Conservation (phyloP, 441 rosid species). For the Erodium texanum region DNA sequence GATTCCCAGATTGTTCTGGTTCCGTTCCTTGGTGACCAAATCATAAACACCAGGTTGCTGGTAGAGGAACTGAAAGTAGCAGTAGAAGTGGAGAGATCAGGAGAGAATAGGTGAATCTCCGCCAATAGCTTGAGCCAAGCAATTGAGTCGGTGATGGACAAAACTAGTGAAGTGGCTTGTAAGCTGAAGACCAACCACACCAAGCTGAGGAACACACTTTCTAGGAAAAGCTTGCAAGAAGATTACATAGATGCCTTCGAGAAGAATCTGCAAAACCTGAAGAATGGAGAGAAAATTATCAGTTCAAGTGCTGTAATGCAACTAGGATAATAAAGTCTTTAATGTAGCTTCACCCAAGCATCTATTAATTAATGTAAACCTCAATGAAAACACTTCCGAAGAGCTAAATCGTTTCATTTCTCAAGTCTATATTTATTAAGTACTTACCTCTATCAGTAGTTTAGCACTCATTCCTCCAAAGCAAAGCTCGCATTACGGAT, state of each 20-base stretch:
- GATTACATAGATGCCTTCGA: slow-evolving; percentile 14
- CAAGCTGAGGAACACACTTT: slow-evolving; percentile 12
- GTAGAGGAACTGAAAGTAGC: slow-evolving; percentile 15
- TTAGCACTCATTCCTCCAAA: neutral
- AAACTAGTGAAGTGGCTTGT: slow-evolving; percentile 14
- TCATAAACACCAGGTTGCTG: neutral
- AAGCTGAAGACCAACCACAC: slow-evolving; percentile 12
- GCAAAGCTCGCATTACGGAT: neutral
- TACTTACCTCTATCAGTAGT: neutral
- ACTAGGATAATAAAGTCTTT: neutral
- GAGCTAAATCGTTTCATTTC: no score
- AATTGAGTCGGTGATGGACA: slow-evolving; percentile 13
- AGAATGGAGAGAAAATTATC: neutral
- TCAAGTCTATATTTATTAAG: no score
- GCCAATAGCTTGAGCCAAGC: slow-evolving; percentile 14
- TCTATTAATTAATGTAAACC: no score
- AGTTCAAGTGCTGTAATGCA: neutral
- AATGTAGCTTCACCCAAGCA: no score
- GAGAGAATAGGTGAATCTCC: slow-evolving; percentile 10
- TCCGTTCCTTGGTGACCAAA: neutral
- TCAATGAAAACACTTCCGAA: no score
- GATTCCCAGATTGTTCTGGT: slow-evolving; percentile 10
- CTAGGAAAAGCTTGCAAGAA: neutral
- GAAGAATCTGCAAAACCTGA: slow-evolving; percentile 4
- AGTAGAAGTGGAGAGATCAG: slow-evolving; percentile 10